Percentiles rank a stretch among this genome's conserved stretches.
Evolutionary conservation across 768 basidiomycete genomes (phyloP).

Genomic region (Leccinum boreale): DNA sequence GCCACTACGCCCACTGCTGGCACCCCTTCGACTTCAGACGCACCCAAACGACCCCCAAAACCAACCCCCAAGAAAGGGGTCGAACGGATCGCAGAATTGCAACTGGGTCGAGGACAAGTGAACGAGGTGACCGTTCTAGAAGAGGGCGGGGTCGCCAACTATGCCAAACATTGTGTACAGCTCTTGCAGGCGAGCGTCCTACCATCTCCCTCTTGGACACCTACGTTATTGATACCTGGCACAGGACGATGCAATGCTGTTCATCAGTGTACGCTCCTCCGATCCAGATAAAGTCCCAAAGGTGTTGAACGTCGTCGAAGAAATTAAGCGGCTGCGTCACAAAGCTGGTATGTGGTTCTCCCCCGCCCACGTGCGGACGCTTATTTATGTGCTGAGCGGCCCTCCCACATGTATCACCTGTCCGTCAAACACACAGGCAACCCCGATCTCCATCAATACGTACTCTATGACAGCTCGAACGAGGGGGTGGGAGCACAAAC

Average conservation of each 20-base stretch:
- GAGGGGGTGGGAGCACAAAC: constrained; percentile 35
- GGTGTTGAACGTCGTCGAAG: constrained; percentile 76
- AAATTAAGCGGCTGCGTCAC: constrained; percentile 72
- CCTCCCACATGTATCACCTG: constrained; percentile 27
- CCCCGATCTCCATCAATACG: constrained; percentile 71
- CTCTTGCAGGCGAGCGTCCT: constrained; percentile 52
- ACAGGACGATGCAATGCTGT: constrained; percentile 79
- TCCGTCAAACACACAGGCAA: constrained; percentile 41
- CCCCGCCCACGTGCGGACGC: not conserved
- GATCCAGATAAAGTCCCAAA: constrained; percentile 66
- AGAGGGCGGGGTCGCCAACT: constrained; percentile 62
- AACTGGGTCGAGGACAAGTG: constrained; percentile 61
- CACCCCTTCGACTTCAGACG: constrained; percentile 4
- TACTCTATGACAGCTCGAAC: constrained; percentile 54
- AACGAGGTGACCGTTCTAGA: constrained; percentile 73
- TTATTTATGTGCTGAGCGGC: not conserved
- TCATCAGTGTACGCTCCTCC: constrained; percentile 68
- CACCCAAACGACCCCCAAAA: constrained; percentile 52
- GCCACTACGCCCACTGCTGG: not conserved
- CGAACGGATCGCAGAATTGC: constrained; percentile 70
- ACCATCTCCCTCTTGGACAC: not conserved
- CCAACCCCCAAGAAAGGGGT: constrained; percentile 63
- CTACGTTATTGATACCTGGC: not conserved
- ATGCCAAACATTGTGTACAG: constrained; percentile 62
- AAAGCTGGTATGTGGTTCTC: constrained; percentile 54